Conservation (phyloP, 1,139 yeast genomes). For the Lodderomyces oxycetoniae region DNA sequence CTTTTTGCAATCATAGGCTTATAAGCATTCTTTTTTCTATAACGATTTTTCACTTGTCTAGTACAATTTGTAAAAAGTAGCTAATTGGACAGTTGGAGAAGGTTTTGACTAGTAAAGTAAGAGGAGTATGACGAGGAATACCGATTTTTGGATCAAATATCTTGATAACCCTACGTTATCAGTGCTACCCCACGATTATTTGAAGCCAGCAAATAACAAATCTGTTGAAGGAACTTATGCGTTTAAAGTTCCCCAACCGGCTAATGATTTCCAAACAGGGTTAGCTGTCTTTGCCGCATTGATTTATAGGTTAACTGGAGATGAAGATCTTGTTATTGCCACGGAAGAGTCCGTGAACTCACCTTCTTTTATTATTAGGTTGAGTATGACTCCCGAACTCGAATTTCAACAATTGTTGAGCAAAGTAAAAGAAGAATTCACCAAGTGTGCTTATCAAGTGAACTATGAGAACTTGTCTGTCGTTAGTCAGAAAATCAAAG, state of each 20-base stretch:
- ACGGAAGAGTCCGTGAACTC: conserved; percentile 45
- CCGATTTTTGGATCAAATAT: conserved; percentile 58
- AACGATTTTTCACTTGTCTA: too few species aligned
- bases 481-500: conserved; percentile 50
- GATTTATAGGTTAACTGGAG: conserved; percentile 81
- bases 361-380: conserved; percentile 56
- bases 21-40: too few species aligned
- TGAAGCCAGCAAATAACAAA: conserved; percentile 69
- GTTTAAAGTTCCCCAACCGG: conserved; percentile 6
- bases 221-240: conserved; percentile 51
- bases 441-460: conserved; percentile 31
- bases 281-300: conserved; percentile 70
- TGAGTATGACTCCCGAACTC: conserved; percentile 49
- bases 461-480: conserved; percentile 50
- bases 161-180: conserved; percentile 82
- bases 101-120: too few species aligned
- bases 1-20: too few species aligned
- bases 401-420: conserved; percentile 51
- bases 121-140: too few species aligned
- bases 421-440: conserved; percentile 41
- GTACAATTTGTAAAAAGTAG: too few species aligned
- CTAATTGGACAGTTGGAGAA: too few species aligned
- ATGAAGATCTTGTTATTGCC: conserved; percentile 86
- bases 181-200: conserved; percentile 81
- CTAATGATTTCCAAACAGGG: conserved; percentile 43